Base-by-base conservation (phyloP, 352 stramenopile genomes). In the Peronospora belbahrii region DNA sequence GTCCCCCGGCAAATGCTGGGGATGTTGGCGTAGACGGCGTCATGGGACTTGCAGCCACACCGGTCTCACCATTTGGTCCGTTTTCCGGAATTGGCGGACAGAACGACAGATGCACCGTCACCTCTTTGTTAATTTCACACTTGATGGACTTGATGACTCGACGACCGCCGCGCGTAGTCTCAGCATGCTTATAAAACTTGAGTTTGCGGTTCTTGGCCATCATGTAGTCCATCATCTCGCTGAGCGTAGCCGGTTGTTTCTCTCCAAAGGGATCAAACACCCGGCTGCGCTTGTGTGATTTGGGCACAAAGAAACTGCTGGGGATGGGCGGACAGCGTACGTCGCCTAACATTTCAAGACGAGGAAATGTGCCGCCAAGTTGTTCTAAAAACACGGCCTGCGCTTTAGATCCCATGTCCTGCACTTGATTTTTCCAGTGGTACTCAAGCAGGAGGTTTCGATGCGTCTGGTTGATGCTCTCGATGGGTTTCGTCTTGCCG, bases 171-270 rank as follows among this genome's bases (percentile, higher is more conserved):
- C 81, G 72, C 23, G 81, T 93, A 10, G 81, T 93, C 59, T 93
- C 81, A 7, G 74, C 70, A 33, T 90, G 81, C 56, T 93, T 93
- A 55, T 85, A 90, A 43, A 93, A 93, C 62, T 90, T 90, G 62
- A 88, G 75, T 44, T 88, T 89, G 47, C 78, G 77, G 48, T 89
- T 93, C 48, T 87, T 88, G 42, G 71, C 74, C 74, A 89, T 89
- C 69, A 93, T 83, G 49, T 74, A 93, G 53, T 93, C 81, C 81
- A 93, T 90, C 81, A 93, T 93, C 44, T 93, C 78, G 37, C 86
- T 88, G 32, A 93, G 64, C 15, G 75, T 90, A 22, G 70, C 70
- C 9, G 81, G 81, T 50, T 90, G 78, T 43, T 90, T 88, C 58
- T 90, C 78, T 54, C 81, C 81, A 55, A 72, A 88, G 2, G 77